A percentile compares a stretch with the other conserved stretches of the same genome.
Conservation (phyloP, 257 asterid species). For the Rubia yunnanensis region DNA sequence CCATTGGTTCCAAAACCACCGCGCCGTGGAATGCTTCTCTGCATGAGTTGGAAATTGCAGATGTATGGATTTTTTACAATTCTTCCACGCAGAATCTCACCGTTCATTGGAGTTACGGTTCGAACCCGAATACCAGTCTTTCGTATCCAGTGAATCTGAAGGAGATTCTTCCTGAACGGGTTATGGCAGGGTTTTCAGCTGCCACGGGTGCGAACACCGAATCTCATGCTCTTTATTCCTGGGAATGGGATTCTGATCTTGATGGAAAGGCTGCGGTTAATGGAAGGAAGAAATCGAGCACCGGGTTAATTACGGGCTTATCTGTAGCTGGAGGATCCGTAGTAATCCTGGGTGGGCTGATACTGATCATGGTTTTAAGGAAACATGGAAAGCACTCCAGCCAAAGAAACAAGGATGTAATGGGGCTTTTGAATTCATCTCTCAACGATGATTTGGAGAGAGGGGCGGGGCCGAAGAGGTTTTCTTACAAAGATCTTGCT, state of each 20-base stretch:
- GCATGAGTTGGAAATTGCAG: constrained; percentile 17
- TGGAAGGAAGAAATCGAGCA: not conserved
- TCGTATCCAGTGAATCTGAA: constrained; percentile 18
- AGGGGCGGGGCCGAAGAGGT: constrained; percentile 31
- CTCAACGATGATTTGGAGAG: constrained; percentile 30
- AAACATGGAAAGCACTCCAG: constrained; percentile 8
- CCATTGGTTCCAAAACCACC: constrained; percentile 16
- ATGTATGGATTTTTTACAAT: constrained; percentile 26
- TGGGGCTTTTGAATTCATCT: constrained; percentile 11
- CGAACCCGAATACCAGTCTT: constrained; percentile 17
- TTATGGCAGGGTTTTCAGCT: constrained; percentile 27
- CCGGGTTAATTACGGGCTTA: constrained; percentile 16
- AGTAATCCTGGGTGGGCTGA: constrained; percentile 9
- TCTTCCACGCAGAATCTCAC: constrained; percentile 20
- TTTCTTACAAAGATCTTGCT: constrained; percentile 22
- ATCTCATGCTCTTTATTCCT: constrained; percentile 14
- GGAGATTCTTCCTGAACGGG: constrained; percentile 25
- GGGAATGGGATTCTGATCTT: constrained; percentile 27
- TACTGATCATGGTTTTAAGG: not conserved
- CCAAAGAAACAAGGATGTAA: constrained; percentile 2
- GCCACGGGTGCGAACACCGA: constrained; percentile 21
- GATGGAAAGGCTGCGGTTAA: not conserved
- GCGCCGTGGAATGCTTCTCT: constrained; percentile 23
- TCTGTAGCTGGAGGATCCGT: constrained; percentile 5
- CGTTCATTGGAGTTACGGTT: constrained; percentile 25